Percentiles rank a stretch among this genome's conserved stretches.
These are phyloP conservation scores for Austroboletus rostrupii DNA, from an alignment of 1,284 basidiomycete species.

Conservation along the genomic window DNA sequence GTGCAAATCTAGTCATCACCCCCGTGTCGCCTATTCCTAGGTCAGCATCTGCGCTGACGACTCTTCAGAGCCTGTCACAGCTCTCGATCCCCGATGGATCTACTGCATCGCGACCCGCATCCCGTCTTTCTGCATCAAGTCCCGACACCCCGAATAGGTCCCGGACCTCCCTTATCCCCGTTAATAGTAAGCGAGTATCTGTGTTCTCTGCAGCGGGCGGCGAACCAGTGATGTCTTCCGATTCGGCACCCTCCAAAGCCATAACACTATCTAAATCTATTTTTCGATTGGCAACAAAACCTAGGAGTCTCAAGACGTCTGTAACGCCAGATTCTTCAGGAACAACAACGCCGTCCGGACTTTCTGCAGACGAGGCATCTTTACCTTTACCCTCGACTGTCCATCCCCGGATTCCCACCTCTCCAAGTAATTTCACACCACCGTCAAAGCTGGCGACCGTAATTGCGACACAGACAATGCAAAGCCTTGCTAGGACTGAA, in stretches of 20 bases:
- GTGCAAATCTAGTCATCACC: slow-evolving; percentile 9
- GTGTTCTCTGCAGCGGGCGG: slow-evolving; percentile 22
- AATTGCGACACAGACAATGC: slow-evolving; percentile 26
- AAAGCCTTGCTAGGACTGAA: slow-evolving; percentile 3
- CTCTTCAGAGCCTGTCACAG: slow-evolving; percentile 23
- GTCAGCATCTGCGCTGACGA: slow-evolving; percentile 24
- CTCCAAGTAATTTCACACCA: slow-evolving; percentile 26
- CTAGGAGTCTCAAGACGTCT: slow-evolving; percentile 24
- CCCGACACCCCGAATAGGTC: slow-evolving; percentile 12
- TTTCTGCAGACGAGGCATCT: slow-evolving; percentile 8
- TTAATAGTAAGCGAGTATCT: slow-evolving; percentile 26
- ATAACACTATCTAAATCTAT: slow-evolving; percentile 25
- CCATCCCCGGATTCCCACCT: slow-evolving; percentile 25
- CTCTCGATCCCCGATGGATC: slow-evolving; percentile 20
- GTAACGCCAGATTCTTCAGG: slow-evolving; percentile 12
- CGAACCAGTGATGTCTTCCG: slow-evolving; percentile 12
- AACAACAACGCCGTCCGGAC: slow-evolving; percentile 7
- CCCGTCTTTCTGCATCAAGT: slow-evolving; percentile 17
- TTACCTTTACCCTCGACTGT: slow-evolving; percentile 7
- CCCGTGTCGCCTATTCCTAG: slow-evolving; percentile 28
- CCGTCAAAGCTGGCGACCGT: slow-evolving; percentile 29
- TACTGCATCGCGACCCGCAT: slow-evolving; percentile 16
- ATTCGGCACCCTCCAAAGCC: not conserved
- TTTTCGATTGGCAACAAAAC: slow-evolving; percentile 27
- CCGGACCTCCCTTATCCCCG: slow-evolving; percentile 22